Evolutionary conservation across 331 rosid species (phyloP).

Genomic region (Pyracantha coccinea): DNA sequence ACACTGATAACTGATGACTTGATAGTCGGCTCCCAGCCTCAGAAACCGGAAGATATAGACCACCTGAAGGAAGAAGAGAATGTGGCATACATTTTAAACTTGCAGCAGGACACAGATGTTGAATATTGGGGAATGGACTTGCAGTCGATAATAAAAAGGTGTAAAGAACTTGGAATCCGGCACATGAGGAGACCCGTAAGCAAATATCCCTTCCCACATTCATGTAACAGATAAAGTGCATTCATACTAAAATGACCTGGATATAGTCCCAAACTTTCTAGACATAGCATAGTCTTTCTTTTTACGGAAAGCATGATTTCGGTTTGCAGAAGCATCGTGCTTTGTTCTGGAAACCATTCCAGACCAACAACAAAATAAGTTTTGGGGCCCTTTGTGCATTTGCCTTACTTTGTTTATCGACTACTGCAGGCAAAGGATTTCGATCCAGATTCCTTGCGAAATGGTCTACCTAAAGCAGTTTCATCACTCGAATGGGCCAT

Average conservation of each 20-base stretch:
- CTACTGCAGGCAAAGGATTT: slow-evolving; percentile 69
- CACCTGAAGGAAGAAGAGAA: slow-evolving; percentile 65
- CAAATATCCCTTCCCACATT: neutral
- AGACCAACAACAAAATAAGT: neutral
- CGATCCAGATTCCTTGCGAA: slow-evolving; percentile 78
- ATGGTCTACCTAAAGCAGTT: slow-evolving; percentile 78
- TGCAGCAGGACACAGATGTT: slow-evolving; percentile 88
- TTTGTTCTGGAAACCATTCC: neutral
- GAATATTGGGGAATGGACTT: slow-evolving; percentile 86
- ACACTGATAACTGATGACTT: slow-evolving; percentile 61
- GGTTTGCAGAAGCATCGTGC: neutral
- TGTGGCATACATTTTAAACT: slow-evolving; percentile 81
- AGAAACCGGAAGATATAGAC: slow-evolving; percentile 75
- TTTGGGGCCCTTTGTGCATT: neutral
- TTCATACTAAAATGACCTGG: neutral
- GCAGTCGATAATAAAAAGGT: slow-evolving; percentile 43
- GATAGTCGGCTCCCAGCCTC: slow-evolving; percentile 95
- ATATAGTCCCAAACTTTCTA: neutral
- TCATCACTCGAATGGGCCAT: slow-evolving; percentile 88
- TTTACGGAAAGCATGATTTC: neutral
- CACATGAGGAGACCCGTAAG: slow-evolving; percentile 91
- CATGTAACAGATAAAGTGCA: neutral
- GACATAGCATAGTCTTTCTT: neutral
- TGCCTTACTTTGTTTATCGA: neutral
- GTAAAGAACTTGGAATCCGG: slow-evolving; percentile 49